A percentile compares a stretch with the other conserved stretches of the same genome.
These are phyloP conservation scores for Teratosphaeria zuluensis DNA, from an alignment of 2,329 filamentous ascomycete genomes.

Conservation along the genomic window DNA sequence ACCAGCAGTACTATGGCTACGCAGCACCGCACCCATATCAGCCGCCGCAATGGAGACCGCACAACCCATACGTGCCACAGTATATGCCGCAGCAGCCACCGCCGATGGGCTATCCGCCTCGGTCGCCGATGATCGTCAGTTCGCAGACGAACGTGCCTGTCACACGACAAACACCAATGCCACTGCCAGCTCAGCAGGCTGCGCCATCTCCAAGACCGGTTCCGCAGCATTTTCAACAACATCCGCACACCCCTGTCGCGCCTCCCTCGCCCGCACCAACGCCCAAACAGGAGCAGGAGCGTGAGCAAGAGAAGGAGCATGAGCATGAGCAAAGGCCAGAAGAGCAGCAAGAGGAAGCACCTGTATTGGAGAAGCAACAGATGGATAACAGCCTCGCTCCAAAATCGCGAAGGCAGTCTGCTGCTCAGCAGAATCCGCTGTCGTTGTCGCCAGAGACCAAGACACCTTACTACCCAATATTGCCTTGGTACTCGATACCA, in stretches of 20 bases:
- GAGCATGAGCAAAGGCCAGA: neutral
- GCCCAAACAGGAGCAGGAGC: constrained; percentile 9
- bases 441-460: constrained; percentile 12
- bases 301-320: constrained; percentile 1
- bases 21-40: constrained; percentile 7
- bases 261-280: constrained; percentile 12
- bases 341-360: neutral
- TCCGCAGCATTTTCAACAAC: constrained; percentile 1
- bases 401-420: constrained; percentile 11
- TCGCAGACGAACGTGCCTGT: constrained; percentile 38
- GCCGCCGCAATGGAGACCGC: constrained; percentile 19
- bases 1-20: constrained; percentile 13
- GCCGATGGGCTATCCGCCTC: constrained; percentile 26
- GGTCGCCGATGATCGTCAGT: constrained; percentile 37
- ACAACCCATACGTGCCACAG: constrained; percentile 31
- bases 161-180: constrained; percentile 24
- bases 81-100: constrained; percentile 27
- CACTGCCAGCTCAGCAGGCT: constrained; percentile 4
- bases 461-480: constrained; percentile 43
- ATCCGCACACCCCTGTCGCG: constrained; percentile 7
- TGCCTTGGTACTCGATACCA: constrained; percentile 53
- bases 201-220: constrained; percentile 5
- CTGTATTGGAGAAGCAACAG: neutral
- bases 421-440: constrained; percentile 6
- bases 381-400: constrained; percentile 1